phyloP scores from a whole-genome alignment of 1,284 basidiomycete genomes.

The Rhodotorula mucilaginosa region DNA sequence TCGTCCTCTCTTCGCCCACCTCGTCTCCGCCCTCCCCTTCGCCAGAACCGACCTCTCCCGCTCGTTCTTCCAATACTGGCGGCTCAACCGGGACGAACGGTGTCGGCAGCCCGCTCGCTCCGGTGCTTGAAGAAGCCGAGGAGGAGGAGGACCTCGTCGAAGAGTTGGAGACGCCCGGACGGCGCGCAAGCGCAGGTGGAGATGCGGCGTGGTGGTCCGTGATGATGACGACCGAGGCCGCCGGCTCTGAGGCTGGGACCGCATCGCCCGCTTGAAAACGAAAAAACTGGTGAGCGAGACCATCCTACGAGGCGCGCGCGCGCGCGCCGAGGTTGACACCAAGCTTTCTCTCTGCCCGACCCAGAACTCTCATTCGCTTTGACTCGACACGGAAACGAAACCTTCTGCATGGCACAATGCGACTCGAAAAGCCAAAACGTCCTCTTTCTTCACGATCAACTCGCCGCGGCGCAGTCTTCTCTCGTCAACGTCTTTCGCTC shows the following conservation, averaged over 20 bases:
- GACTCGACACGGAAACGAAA: too few species aligned
- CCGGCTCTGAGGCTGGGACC: not conserved
- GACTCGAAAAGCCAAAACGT: too few species aligned
- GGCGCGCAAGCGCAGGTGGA: not conserved
- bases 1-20: not conserved
- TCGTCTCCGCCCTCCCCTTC: not conserved
- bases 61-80: not conserved
- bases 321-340: too few species aligned
- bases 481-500: too few species aligned
- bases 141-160: not conserved
- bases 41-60: not conserved
- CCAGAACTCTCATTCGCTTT: too few species aligned
- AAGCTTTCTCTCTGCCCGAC: too few species aligned
- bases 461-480: too few species aligned
- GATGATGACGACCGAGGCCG: not conserved
- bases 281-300: too few species aligned
- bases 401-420: too few species aligned
- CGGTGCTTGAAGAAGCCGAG: not conserved
- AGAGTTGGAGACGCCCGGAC: not conserved
- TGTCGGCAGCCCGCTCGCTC: not conserved
- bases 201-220: constrained; percentile 2
- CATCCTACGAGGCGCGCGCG: too few species aligned
- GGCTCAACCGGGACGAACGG: not conserved
- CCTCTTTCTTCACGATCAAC: too few species aligned
- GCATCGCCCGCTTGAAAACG: too few species aligned